Conservation (phyloP, 495 filamentous ascomycete species). For the Aspergillus asperescens region DNA sequence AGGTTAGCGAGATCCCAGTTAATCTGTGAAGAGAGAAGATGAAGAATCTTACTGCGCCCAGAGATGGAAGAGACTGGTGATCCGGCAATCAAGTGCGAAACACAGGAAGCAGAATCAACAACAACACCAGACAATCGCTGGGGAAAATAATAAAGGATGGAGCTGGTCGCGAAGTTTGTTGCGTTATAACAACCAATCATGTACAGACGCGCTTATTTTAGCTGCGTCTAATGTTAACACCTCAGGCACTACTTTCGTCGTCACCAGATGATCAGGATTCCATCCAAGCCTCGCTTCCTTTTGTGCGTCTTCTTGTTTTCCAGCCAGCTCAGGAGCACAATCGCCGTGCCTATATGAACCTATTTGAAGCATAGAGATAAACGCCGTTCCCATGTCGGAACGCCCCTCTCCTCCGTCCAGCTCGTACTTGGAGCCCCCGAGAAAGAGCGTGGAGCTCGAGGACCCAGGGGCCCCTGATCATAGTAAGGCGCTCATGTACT, state of each 20-base stretch:
- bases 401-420: constrained; percentile 33
- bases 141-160: constrained; percentile 2
- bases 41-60: constrained; percentile 23
- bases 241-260: constrained; percentile 21
- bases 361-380: constrained; percentile 20
- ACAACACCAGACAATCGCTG: constrained; percentile 2
- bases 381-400: constrained; percentile 36
- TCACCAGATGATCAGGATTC: constrained; percentile 24
- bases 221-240: constrained; percentile 13
- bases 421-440: constrained; percentile 57
- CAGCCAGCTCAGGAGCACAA: not conserved
- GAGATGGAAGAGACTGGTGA: not conserved
- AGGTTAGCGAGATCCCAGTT: constrained; percentile 7
- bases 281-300: constrained; percentile 19
- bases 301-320: constrained; percentile 8
- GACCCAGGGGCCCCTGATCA: constrained; percentile 82
- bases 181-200: constrained; percentile 8
- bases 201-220: constrained; percentile 18
- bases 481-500: constrained; percentile 45
- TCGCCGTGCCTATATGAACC: constrained; percentile 16
- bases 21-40: not conserved
- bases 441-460: constrained; percentile 56
- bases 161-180: constrained; percentile 1
- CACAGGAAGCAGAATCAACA: constrained; percentile 6
- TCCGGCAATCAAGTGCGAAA: constrained; percentile 1